Percentiles rank a stretch among this genome's conserved stretches.
phyloP scores from a whole-genome alignment of 805 yeast genomes.

The Wickerhamiella alocasiicola region DNA sequence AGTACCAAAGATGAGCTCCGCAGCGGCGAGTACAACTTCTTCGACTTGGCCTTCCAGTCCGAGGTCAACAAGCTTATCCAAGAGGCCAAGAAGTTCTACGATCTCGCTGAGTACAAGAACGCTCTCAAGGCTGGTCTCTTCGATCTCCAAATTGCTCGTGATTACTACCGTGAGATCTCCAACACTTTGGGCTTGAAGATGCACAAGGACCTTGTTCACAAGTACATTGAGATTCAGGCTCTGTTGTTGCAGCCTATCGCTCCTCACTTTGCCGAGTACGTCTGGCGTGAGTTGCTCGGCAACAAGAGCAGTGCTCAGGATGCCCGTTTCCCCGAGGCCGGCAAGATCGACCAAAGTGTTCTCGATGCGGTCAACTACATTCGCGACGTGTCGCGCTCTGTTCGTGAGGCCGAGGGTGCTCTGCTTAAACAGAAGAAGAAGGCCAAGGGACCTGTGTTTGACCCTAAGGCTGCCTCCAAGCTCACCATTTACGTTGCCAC shows the following conservation, averaged over 20 bases:
- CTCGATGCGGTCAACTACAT: constrained; percentile 67
- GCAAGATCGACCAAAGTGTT: constrained; percentile 49
- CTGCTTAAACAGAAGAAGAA: constrained; percentile 75
- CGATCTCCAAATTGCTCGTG: constrained; percentile 91
- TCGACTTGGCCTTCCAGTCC: constrained; percentile 81
- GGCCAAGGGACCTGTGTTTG: constrained; percentile 63
- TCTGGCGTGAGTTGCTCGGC: constrained; percentile 71
- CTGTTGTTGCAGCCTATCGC: constrained; percentile 82
- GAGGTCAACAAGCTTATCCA: constrained; percentile 79
- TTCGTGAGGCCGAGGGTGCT: constrained; percentile 87
- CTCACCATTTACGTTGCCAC: constrained; percentile 62
- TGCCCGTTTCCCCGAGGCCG: constrained; percentile 64
- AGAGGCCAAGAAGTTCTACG: constrained; percentile 59
- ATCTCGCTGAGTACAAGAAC: constrained; percentile 63
- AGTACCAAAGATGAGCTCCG: constrained; percentile 42
- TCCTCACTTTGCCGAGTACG: constrained; percentile 88
- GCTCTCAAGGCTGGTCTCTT: constrained; percentile 87
- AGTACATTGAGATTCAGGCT: constrained; percentile 78
- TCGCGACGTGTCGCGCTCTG: constrained; percentile 62
- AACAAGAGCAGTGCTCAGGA: constrained; percentile 55
- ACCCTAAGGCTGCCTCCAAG: constrained; percentile 57
- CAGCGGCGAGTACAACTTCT: constrained; percentile 42
- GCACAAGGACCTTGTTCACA: constrained; percentile 71
- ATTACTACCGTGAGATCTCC: constrained; percentile 80
- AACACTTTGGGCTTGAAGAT: constrained; percentile 36